A percentile compares a stretch with the other conserved stretches of the same genome.
Evolutionary conservation across 2,329 filamentous ascomycete genomes (phyloP).

Genomic region (Proliferodiscus dingleyae): DNA sequence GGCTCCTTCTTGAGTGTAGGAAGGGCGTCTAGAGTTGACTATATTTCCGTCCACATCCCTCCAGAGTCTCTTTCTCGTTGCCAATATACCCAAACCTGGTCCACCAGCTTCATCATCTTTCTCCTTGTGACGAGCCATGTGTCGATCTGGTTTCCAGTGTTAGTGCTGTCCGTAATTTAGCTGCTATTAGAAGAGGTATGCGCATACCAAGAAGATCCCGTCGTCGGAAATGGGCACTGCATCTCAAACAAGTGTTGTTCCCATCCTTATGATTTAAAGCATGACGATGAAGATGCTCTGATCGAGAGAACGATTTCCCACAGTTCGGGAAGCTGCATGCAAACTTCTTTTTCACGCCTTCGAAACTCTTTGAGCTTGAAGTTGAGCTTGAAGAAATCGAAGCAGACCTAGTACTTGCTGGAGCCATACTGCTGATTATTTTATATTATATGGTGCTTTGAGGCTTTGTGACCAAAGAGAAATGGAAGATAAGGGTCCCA

Average conservation of each 20-base stretch:
- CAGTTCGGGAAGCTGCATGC: conserved; percentile 38
- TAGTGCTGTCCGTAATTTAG: conserved; percentile 1
- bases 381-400: conserved; percentile 26
- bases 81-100: conserved; percentile 40
- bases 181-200: neutral
- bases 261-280: conserved; percentile 45
- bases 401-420: conserved; percentile 21
- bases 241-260: conserved; percentile 48
- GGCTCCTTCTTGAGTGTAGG: conserved; percentile 27
- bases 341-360: conserved; percentile 32
- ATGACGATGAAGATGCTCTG: conserved; percentile 48
- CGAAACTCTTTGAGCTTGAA: conserved; percentile 19
- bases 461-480: conserved; percentile 3
- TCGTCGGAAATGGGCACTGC: conserved; percentile 50
- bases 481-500: conserved; percentile 18
- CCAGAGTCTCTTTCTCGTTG: conserved; percentile 46
- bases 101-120: conserved; percentile 47
- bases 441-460: neutral
- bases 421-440: conserved; percentile 23
- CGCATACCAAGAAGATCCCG: conserved; percentile 49
- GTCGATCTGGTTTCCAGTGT: conserved; percentile 40
- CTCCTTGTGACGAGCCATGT: conserved; percentile 43
- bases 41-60: conserved; percentile 42
- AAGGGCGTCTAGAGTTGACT: conserved; percentile 38
- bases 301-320: conserved; percentile 43